Percentiles rank a stretch among this genome's conserved stretches.
phyloP scores from a whole-genome alignment of 2,329 filamentous ascomycete species.

The Scytalidium lignicola region DNA sequence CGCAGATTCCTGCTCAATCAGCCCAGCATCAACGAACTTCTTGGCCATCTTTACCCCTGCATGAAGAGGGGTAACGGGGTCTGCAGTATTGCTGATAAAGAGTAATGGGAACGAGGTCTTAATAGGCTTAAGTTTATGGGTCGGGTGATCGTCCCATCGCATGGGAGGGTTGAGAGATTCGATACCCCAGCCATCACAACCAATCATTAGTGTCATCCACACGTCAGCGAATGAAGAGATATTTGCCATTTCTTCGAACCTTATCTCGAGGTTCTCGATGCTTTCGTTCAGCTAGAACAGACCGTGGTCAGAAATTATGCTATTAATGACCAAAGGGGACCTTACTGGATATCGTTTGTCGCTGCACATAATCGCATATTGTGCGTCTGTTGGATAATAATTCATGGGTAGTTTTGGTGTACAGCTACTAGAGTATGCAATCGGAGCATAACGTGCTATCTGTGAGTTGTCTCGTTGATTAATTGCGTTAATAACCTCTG shows the following conservation, averaged over 20 bases:
- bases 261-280: conserved; percentile 17
- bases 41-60: conserved; percentile 24
- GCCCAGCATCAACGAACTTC: conserved; percentile 21
- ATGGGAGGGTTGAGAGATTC: conserved; percentile 20
- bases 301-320: background rate
- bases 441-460: background rate
- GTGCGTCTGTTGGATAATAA: conserved; percentile 15
- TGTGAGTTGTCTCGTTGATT: background rate
- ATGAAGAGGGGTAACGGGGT: conserved; percentile 32
- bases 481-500: conserved; percentile 10
- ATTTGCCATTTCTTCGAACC: conserved; percentile 16
- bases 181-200: conserved; percentile 20
- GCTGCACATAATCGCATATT: conserved; percentile 22
- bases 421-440: background rate
- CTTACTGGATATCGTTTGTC: conserved; percentile 24
- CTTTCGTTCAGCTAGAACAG: conserved; percentile 21
- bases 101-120: conserved; percentile 33
- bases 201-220: conserved; percentile 21
- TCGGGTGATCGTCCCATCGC: conserved; percentile 24
- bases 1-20: conserved; percentile 23
- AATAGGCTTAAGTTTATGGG: conserved; percentile 19
- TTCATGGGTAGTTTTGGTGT: background rate
- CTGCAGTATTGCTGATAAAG: conserved; percentile 34
- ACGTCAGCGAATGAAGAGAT: conserved; percentile 17
- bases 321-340: conserved; percentile 1